Conservation (phyloP, 2,329 filamentous ascomycete species). For the Rhynchosporium graminicola region DNA sequence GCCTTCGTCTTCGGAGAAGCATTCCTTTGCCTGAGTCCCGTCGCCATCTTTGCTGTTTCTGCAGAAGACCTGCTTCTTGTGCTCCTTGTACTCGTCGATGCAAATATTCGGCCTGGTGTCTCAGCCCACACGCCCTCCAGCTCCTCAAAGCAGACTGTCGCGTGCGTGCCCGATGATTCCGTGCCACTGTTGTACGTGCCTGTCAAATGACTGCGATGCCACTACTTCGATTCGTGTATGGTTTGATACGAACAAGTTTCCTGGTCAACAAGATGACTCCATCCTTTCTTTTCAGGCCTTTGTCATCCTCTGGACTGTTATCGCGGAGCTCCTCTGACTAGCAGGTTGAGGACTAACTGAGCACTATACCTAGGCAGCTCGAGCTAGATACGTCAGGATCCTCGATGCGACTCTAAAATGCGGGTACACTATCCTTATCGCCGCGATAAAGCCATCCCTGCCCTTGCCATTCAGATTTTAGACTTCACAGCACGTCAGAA, state of each 20-base stretch:
- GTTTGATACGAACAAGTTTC: background rate
- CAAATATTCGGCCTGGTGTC: constrained; percentile 8
- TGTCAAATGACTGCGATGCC: constrained; percentile 9
- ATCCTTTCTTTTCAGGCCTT: constrained; percentile 9
- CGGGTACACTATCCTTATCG: constrained; percentile 16
- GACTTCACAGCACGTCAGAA: constrained; percentile 22
- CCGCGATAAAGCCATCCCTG: constrained; percentile 5
- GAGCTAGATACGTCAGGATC: constrained; percentile 15
- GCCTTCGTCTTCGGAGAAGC: constrained; percentile 11
- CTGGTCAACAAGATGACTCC: constrained; percentile 16
- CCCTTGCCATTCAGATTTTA: constrained; percentile 3
- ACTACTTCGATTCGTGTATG: background rate
- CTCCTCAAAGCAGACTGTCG: constrained; percentile 25
- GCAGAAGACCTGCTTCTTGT: background rate
- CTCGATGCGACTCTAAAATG: background rate
- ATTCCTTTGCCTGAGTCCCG: constrained; percentile 35
- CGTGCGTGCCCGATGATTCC: constrained; percentile 25
- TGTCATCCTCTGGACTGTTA: background rate
- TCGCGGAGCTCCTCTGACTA: background rate
- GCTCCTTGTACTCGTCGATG: constrained; percentile 3
- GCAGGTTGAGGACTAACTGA: too few relatives aligned
- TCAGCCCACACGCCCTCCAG: constrained; percentile 1
- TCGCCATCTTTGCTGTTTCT: constrained; percentile 29
- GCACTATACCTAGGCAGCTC: too few relatives aligned
- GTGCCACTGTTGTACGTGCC: constrained; percentile 9